Evolutionary conservation across 441 rosid genomes (phyloP).

Genomic region (Metrosideros polymorpha): DNA sequence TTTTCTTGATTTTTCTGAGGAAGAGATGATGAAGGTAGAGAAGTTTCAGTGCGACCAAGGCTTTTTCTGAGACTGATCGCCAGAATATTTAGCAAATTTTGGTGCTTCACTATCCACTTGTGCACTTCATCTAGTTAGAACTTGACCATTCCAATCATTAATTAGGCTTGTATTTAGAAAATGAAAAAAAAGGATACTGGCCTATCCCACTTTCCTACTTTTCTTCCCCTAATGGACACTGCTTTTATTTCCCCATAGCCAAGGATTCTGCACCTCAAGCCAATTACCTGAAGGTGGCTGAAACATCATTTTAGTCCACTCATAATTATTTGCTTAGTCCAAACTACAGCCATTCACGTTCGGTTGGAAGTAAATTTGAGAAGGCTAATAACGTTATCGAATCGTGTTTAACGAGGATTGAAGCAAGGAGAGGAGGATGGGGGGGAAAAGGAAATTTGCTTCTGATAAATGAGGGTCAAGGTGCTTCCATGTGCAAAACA

Average conservation of each 20-base stretch:
- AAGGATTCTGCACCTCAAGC: background rate
- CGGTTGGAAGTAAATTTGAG: background rate
- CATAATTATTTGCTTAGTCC: background rate
- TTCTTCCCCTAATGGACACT: background rate
- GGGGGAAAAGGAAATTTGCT: background rate
- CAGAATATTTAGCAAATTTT: background rate
- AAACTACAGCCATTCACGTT: background rate
- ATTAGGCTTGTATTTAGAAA: background rate
- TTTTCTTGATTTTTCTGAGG: background rate
- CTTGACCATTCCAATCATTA: background rate
- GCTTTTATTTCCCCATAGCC: background rate
- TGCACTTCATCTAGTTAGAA: background rate
- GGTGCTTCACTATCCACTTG: background rate
- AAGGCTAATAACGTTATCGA: background rate
- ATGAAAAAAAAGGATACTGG: background rate
- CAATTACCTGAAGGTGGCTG: background rate
- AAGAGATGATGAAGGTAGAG: background rate
- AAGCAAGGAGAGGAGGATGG: background rate
- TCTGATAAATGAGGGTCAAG: background rate
- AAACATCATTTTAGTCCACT: background rate
- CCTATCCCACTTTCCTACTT: background rate
- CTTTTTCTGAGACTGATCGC: background rate
- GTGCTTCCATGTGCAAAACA: background rate
- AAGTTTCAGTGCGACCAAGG: background rate
- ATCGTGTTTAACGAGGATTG: background rate